Conservation (phyloP, 164 flowering plant genomes). For the Nymphaea thermarum region DNA sequence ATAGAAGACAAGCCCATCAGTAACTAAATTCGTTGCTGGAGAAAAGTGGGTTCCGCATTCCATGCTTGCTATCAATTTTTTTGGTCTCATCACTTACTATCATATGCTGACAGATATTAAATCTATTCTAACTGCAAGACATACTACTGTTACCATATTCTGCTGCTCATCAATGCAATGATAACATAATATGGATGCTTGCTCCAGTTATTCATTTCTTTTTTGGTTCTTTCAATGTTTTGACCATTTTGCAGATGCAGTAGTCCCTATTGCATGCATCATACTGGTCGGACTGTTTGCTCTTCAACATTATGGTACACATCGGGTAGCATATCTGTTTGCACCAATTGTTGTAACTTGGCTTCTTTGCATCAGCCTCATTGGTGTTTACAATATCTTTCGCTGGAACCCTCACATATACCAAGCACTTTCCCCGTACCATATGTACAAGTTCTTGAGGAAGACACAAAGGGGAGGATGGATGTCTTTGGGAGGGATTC, state of each 20-base stretch:
- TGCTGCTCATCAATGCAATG: no score
- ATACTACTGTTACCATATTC: no score
- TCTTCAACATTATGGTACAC: slow-evolving; percentile 84
- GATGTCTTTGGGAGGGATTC: slow-evolving; percentile 80
- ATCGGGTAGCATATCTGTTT: slow-evolving; percentile 65
- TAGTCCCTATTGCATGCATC: slow-evolving; percentile 61
- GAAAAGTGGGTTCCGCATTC: no score
- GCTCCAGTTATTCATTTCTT: neutral
- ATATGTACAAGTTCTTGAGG: slow-evolving; percentile 64
- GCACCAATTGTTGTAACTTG: slow-evolving; percentile 74
- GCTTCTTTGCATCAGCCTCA: slow-evolving; percentile 69
- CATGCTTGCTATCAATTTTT: no score
- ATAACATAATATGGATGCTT: neutral
- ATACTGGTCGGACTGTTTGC: slow-evolving; percentile 62
- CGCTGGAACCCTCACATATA: slow-evolving; percentile 62
- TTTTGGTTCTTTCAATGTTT: slow-evolving; percentile 1
- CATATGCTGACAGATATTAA: no score
- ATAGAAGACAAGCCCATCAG: no score
- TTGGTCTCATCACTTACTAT: no score
- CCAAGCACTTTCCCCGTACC: slow-evolving; percentile 62
- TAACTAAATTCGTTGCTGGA: no score
- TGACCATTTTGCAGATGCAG: slow-evolving; percentile 44
- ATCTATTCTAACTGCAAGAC: no score
- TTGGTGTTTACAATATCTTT: slow-evolving; percentile 71
- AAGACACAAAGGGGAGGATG: slow-evolving; percentile 54